Percentiles rank a stretch among this genome's conserved stretches.
Conservation (phyloP, 305 asterid genomes). For the Salvia sclarea region DNA sequence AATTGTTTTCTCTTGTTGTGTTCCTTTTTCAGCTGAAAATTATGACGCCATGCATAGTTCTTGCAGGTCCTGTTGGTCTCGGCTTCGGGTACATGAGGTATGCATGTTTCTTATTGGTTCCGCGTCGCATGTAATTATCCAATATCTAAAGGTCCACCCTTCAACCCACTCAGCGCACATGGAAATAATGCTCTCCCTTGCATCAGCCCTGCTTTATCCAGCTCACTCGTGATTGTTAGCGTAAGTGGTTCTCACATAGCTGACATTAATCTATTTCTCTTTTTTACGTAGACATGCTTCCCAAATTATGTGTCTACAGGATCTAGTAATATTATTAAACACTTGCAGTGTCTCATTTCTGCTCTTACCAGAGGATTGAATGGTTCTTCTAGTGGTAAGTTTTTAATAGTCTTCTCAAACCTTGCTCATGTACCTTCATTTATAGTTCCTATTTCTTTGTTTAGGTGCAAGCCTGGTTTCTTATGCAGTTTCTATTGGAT, state of each 20-base stretch:
- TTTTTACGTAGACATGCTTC: not conserved
- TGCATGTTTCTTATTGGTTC: conserved; percentile 20
- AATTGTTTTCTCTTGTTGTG: conserved; percentile 1
- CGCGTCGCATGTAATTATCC: conserved; percentile 4
- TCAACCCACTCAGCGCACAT: conserved; percentile 39
- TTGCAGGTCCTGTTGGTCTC: conserved; percentile 53
- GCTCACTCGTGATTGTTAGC: conserved; percentile 43
- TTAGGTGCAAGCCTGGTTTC: conserved; percentile 44
- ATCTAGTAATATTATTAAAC: conserved; percentile 19
- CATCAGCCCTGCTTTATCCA: conserved; percentile 46
- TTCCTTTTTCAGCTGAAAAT: conserved; percentile 42
- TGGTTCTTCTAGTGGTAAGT: conserved; percentile 41
- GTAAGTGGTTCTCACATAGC: conserved; percentile 35
- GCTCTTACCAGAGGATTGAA: conserved; percentile 33
- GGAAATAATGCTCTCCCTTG: conserved; percentile 48
- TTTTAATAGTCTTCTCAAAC: not conserved
- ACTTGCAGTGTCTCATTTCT: conserved; percentile 43
- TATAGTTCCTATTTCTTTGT: conserved; percentile 24
- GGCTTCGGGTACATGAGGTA: conserved; percentile 55
- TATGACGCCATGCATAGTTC: conserved; percentile 48
- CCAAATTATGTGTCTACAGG: conserved; percentile 6
- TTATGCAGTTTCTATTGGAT: conserved; percentile 44
- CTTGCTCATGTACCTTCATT: conserved; percentile 11
- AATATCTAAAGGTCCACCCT: conserved; percentile 10
- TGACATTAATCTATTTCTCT: conserved; percentile 16